Base-by-base conservation (phyloP, 2,329 filamentous ascomycete species). In the Claviceps capensis region DNA sequence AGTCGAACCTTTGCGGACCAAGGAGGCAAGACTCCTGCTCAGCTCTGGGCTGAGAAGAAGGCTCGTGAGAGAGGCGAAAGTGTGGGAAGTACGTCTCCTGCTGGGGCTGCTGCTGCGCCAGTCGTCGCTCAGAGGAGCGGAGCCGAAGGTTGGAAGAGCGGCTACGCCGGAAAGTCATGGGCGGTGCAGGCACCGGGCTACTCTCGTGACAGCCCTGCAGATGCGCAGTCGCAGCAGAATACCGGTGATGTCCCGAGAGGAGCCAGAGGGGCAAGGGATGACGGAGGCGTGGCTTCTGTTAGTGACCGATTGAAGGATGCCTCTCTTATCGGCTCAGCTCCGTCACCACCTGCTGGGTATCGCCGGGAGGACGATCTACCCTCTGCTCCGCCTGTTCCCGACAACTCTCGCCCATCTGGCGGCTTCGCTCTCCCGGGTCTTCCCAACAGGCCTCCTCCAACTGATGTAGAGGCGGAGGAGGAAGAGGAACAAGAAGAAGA, bases 31-130 rank as follows among this genome's bases (percentile, higher is more conserved):
- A 97, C 93, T 5, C 93, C 93, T 6, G 90, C 93, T 34, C 93
- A 98, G 67, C 72, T 95, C 38, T 98, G 93, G 93, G 91, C 91
- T 0, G 93, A 98, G 73, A 95, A 90, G 73, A 97, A 97, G 73
- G 91, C 87, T 40, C 83, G 82, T 55, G 82, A 93, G 65, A 77
- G 83, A 49, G 83, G 78, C 46, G 72, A 72, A 42, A 58, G 59
- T 53, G 58, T 59, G 53, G 51, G 71, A 65, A 67, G 74, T 49
- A 66, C 72, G 19, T 63, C 77, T 44, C 63, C 69, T 50, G 64
- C 72, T 23, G 57, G 69, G 6, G 61, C 68, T 2, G 62, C 77
- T 16, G 69, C 77, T n/a, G 69, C 79, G 42, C 77, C 82, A 1
- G 70, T 88, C 36, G 65, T 73, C 49, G 74, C 76, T 49, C 88